Conservation (phyloP, 2,329 filamentous ascomycete genomes). For the Clarireedia hainanense region DNA sequence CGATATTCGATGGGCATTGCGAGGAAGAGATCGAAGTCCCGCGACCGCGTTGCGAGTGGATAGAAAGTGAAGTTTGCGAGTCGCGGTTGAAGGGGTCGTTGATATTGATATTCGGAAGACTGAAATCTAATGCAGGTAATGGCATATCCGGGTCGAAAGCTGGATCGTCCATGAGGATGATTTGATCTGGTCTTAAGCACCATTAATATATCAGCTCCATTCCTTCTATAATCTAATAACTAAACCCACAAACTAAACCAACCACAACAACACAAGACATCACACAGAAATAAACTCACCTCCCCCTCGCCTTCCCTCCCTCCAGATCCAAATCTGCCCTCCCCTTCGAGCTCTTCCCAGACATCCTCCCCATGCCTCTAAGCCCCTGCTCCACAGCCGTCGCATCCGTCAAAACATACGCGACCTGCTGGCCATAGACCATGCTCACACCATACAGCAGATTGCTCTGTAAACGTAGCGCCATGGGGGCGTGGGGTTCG, state of each 20-base stretch:
- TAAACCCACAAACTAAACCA: background rate
- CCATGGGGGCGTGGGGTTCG: conserved; percentile 77
- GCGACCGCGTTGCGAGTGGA: conserved; percentile 19
- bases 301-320: conserved; percentile 41
- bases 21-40: conserved; percentile 18
- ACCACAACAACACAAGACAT: background rate
- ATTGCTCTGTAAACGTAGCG: conserved; percentile 80
- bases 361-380: conserved; percentile 50
- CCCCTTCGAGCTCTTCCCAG: conserved; percentile 36
- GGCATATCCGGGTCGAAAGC: conserved; percentile 63
- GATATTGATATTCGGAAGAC: conserved; percentile 13
- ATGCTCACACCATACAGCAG: conserved; percentile 79
- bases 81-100: conserved; percentile 21
- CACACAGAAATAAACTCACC: conserved; percentile 41
- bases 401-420: conserved; percentile 70
- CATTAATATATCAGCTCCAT: conserved; percentile 1
- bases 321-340: conserved; percentile 56
- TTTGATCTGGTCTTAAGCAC: conserved; percentile 56
- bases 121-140: conserved; percentile 49
- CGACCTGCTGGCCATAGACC: conserved; percentile 81
- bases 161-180: conserved; percentile 76
- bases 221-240: background rate
- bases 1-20: conserved; percentile 23
- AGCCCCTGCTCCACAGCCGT: conserved; percentile 69
- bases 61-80: conserved; percentile 28